phyloP scores from a whole-genome alignment of 2,329 filamentous ascomycete species.

The Arachnopeziza araneosa region DNA sequence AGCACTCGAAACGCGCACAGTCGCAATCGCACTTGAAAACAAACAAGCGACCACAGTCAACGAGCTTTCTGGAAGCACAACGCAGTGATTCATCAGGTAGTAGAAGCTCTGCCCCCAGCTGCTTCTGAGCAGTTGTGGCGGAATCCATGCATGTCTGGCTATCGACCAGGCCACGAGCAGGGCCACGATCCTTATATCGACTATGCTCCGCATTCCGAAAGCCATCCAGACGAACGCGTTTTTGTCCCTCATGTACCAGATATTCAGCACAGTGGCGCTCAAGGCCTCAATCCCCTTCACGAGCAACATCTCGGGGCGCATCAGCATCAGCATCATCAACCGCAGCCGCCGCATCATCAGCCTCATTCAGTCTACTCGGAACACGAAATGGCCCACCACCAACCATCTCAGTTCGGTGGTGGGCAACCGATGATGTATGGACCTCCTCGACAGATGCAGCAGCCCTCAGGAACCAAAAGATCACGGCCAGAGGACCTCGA shows the following conservation, averaged over 20 bases:
- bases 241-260: slow-evolving; percentile 47
- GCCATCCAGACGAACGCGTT: slow-evolving; percentile 58
- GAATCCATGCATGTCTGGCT: slow-evolving; percentile 60
- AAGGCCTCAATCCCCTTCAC: slow-evolving; percentile 27
- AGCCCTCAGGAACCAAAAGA: slow-evolving; percentile 40
- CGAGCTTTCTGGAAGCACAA: slow-evolving; percentile 26
- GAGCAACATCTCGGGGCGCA: slow-evolving; percentile 37
- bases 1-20: slow-evolving; percentile 26
- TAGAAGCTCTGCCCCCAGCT: slow-evolving; percentile 49
- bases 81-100: slow-evolving; percentile 26
- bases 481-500: slow-evolving; percentile 53
- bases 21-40: slow-evolving; percentile 20
- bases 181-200: slow-evolving; percentile 60
- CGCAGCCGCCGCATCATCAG: slow-evolving; percentile 43
- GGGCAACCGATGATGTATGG: slow-evolving; percentile 48
- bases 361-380: slow-evolving; percentile 50
- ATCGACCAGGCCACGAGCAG: slow-evolving; percentile 54
- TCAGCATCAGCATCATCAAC: slow-evolving; percentile 39
- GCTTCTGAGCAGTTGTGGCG: slow-evolving; percentile 72
- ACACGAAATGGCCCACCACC: slow-evolving; percentile 47
- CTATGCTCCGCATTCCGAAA: slow-evolving; percentile 63
- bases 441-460: slow-evolving; percentile 26
- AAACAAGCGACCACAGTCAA: slow-evolving; percentile 23
- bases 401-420: slow-evolving; percentile 40
- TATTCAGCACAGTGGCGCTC: slow-evolving; percentile 29